phyloP scores from a whole-genome alignment of 352 stramenopile species.

The Pythium biforme region DNA sequence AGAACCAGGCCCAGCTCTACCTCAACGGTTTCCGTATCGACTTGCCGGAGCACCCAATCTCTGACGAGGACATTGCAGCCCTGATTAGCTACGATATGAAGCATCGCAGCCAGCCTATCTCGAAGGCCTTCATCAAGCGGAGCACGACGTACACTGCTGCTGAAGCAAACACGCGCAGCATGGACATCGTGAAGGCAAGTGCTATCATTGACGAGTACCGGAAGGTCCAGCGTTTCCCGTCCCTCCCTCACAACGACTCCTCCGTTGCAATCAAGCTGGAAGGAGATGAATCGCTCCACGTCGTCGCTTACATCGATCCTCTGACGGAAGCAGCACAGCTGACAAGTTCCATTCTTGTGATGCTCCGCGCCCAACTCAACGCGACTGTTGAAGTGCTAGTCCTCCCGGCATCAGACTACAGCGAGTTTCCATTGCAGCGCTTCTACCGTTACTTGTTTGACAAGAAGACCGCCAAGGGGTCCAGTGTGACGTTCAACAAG shows the following conservation, averaged over 20 bases:
- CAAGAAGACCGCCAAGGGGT: slow-evolving; percentile 41
- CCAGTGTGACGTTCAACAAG: slow-evolving; percentile 68
- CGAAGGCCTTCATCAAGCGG: slow-evolving; percentile 69
- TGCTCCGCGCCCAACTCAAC: slow-evolving; percentile 72
- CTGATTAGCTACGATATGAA: slow-evolving; percentile 72
- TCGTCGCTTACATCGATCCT: slow-evolving; percentile 89
- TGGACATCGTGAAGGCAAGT: slow-evolving; percentile 72
- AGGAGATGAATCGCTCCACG: slow-evolving; percentile 51
- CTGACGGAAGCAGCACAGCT: slow-evolving; percentile 88
- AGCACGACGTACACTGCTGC: slow-evolving; percentile 41
- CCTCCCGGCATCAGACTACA: slow-evolving; percentile 66
- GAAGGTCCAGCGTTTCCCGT: slow-evolving; percentile 39
- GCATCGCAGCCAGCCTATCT: slow-evolving; percentile 65
- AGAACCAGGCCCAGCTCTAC: slow-evolving; percentile 45
- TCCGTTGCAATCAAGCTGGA: slow-evolving; percentile 37
- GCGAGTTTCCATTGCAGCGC: slow-evolving; percentile 87
- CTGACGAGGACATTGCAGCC: slow-evolving; percentile 57
- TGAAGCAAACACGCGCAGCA: slow-evolving; percentile 61
- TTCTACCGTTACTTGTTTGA: slow-evolving; percentile 93
- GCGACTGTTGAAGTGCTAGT: slow-evolving; percentile 68
- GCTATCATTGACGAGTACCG: slow-evolving; percentile 79
- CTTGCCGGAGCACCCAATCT: slow-evolving; percentile 50
- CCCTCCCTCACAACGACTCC: slow-evolving; percentile 36
- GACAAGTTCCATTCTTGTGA: slow-evolving; percentile 84
- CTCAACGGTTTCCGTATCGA: slow-evolving; percentile 71